Evolutionary conservation across 2,329 filamentous ascomycete genomes (phyloP).

Genomic region (Colletotrichum eleusines): DNA sequence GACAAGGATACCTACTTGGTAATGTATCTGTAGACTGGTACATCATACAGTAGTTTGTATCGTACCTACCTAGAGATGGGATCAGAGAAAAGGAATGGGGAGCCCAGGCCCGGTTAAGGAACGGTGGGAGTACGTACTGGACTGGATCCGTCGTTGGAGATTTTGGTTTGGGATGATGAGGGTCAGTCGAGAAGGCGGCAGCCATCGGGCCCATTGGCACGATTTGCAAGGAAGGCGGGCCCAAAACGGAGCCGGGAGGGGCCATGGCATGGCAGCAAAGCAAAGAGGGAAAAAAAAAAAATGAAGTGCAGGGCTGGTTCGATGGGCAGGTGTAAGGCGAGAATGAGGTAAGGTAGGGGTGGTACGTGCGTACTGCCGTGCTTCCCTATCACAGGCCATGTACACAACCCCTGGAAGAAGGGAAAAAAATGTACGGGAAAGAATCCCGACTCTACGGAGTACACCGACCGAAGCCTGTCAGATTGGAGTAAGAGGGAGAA

Average conservation of each 20-base stretch:
- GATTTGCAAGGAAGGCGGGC: constrained; percentile 23
- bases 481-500: constrained; percentile 1
- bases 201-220: constrained; percentile 19
- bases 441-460: constrained; percentile 25
- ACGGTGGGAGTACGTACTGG: constrained; percentile 19
- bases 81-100: constrained; percentile 11
- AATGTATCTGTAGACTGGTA: too few relatives aligned
- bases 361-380: constrained; percentile 25
- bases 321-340: constrained; percentile 12
- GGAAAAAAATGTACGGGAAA: constrained; percentile 1
- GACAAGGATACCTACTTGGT: constrained; percentile 25
- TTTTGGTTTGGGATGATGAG: constrained; percentile 21
- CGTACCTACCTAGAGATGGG: constrained; percentile 5
- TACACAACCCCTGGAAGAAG: not conserved
- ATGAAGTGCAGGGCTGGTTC: constrained; percentile 22
- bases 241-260: constrained; percentile 30
- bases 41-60: too few relatives aligned
- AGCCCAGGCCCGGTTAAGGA: constrained; percentile 17
- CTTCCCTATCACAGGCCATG: not conserved
- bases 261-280: constrained; percentile 21
- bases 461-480: constrained; percentile 4
- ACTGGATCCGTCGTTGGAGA: constrained; percentile 3
- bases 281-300: constrained; percentile 15
- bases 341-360: constrained; percentile 33
- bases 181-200: constrained; percentile 28